These are phyloP conservation scores for Mrakiaceae sp. DNA, from an alignment of 1,284 basidiomycete species.

Conservation along the genomic window DNA sequence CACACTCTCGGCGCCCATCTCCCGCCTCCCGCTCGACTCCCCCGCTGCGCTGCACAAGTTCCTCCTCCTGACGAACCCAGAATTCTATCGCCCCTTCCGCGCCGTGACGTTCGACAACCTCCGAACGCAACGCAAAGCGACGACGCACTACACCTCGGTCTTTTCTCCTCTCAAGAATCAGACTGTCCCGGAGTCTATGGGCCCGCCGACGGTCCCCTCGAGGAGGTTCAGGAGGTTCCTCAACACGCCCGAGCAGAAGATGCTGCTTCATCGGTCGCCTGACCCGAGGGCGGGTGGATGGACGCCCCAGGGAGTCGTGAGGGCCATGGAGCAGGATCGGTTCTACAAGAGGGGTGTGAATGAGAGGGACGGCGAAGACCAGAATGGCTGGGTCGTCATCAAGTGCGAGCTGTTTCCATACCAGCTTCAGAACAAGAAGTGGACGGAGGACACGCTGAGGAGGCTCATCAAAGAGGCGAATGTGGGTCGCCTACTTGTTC, in stretches of 20 bases:
- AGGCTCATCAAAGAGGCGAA: constrained; percentile 14
- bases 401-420: constrained; percentile 9
- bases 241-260: not conserved
- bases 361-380: constrained; percentile 12
- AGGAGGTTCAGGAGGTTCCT: not conserved
- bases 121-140: not conserved
- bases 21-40: constrained; percentile 8
- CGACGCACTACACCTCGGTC: not conserved
- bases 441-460: constrained; percentile 14
- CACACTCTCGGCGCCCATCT: constrained; percentile 13
- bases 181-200: not conserved
- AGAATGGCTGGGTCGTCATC: constrained; percentile 16
- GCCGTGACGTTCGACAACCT: constrained; percentile 1
- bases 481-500: not conserved
- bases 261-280: not conserved
- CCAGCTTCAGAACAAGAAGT: constrained; percentile 19
- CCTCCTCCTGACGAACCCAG: constrained; percentile 14
- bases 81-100: constrained; percentile 17
- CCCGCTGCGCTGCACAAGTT: constrained; percentile 15
- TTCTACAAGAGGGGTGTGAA: not conserved
- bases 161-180: not conserved
- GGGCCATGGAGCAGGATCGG: not conserved
- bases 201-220: not conserved
- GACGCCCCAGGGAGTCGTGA: not conserved
- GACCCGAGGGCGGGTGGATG: constrained; percentile 9